Base-by-base conservation (phyloP, 768 basidiomycete species). In the Kwoniella dendrophila region DNA sequence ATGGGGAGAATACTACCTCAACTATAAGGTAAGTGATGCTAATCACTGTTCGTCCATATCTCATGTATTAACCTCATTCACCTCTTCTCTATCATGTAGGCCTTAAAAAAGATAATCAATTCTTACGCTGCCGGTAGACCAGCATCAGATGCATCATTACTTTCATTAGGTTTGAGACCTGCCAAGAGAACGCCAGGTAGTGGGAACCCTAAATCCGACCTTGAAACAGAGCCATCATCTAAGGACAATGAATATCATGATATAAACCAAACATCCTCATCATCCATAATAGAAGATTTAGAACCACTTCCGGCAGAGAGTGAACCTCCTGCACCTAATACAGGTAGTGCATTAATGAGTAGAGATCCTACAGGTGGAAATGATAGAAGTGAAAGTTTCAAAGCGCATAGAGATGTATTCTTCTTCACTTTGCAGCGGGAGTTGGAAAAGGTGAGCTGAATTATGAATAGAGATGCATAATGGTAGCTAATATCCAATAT, bases 341-440 rank as follows among this genome's bases (percentile, higher is more conserved):
- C 63, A 4, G 49, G 59, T 22, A 62, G 64, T 43, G 49, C 66
- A 24, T 41, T 48, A 30, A 56, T 63, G n/a, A 61, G 59, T 27
- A 26, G 62, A 56, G 61, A 55, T 63, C 53, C 53, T 22, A 64
- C 49, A 83, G 84, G 22, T 83, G 87, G 70, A 88, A 62, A 90
- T 30, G 88, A 88, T 68, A 82, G 90, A 59, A 88, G 90, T 0
- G 85, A 89, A 18, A 88, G 90, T 73, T 93, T 97, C 70, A 90
- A 89, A 73, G 92, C 93, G 14, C 92, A 95, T 82, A 92, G 94
- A 75, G 90, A 94, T 3, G 92, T 92, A 1, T 99, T 98, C 83
- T 98, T 99, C 83, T 98, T 96, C 85, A 98, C 94, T 78, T 85
- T 99, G 0, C 94, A 97, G 78, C 85, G 95, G 22, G 96, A 99